phyloP scores from a whole-genome alignment of 306 rosid genomes.

The Begonia fuchsioides region DNA sequence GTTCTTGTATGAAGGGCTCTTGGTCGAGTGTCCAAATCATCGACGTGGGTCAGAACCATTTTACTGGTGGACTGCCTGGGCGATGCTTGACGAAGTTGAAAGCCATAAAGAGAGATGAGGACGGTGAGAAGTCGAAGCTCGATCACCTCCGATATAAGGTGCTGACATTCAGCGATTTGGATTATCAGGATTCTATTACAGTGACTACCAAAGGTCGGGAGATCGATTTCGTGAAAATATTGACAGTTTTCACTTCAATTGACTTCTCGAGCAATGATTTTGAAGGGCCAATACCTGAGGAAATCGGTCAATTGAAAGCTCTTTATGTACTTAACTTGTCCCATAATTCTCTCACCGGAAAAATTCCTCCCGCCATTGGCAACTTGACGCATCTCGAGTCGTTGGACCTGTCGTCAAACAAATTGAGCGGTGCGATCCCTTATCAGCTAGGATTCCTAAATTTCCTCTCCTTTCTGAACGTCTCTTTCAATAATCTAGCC shows the following conservation, averaged over 20 bases:
- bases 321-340: slow-evolving; percentile 26
- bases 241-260: slow-evolving; percentile 17
- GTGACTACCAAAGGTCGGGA: slow-evolving; percentile 17
- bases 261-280: slow-evolving; percentile 21
- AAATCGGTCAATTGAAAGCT: slow-evolving; percentile 7
- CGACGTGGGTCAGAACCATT: slow-evolving; percentile 19
- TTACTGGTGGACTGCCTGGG: slow-evolving; percentile 10
- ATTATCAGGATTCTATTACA: slow-evolving; percentile 18
- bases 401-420: slow-evolving; percentile 26
- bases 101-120: slow-evolving; percentile 10
- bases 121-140: neutral
- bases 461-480: slow-evolving; percentile 16
- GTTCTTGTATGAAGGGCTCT: neutral
- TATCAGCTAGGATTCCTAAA: neutral
- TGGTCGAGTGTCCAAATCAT: slow-evolving; percentile 28
- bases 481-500: slow-evolving; percentile 13
- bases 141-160: slow-evolving; percentile 11
- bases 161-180: neutral
- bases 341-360: slow-evolving; percentile 5
- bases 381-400: slow-evolving; percentile 18
- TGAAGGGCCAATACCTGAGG: slow-evolving; percentile 9
- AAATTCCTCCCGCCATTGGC: slow-evolving; percentile 15
- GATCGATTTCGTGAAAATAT: slow-evolving; percentile 12
- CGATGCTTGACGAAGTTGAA: slow-evolving; percentile 3
- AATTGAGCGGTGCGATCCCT: too few relatives aligned